Percentiles rank a stretch among this genome's conserved stretches.
Evolutionary conservation across 495 filamentous ascomycete genomes (phyloP).

Genomic region (Penicillium diatomitis): DNA sequence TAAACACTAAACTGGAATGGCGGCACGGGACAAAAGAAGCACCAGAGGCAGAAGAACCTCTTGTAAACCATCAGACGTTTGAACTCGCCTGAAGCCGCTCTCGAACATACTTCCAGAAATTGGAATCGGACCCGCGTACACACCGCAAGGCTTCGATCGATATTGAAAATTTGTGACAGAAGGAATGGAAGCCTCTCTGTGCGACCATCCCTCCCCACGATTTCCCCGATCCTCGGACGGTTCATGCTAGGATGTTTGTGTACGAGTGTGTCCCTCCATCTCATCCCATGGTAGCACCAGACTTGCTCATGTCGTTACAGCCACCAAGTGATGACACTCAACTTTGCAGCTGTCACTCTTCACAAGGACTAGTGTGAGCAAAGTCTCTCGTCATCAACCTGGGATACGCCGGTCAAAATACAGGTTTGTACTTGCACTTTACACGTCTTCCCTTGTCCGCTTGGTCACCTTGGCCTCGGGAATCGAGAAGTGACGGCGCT

Average conservation of each 20-base stretch:
- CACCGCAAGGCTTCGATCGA: slow-evolving; percentile 1
- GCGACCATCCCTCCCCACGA: neutral
- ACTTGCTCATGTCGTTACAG: neutral
- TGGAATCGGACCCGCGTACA: slow-evolving; percentile 11
- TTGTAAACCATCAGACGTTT: neutral
- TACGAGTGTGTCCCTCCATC: neutral
- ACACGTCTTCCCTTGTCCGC: neutral
- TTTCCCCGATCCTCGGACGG: neutral
- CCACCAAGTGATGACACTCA: too few species aligned
- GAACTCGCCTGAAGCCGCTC: slow-evolving; percentile 2
- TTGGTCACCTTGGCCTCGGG: neutral
- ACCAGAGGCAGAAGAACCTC: too few species aligned
- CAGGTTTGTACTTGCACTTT: neutral
- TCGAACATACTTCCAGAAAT: slow-evolving; percentile 15
- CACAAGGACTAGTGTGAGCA: too few species aligned
- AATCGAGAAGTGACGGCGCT: slow-evolving; percentile 9
- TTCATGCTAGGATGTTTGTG: neutral
- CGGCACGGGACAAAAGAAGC: too few species aligned
- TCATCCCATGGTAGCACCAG: neutral
- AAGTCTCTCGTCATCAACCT: too few species aligned
- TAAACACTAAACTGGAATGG: too few species aligned
- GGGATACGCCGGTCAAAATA: too few species aligned
- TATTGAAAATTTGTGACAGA: slow-evolving; percentile 13
- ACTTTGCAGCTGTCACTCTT: too few species aligned
- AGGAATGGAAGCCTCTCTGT: slow-evolving; percentile 14